phyloP scores from a whole-genome alignment of 306 rosid species.

The Malus orientalis region DNA sequence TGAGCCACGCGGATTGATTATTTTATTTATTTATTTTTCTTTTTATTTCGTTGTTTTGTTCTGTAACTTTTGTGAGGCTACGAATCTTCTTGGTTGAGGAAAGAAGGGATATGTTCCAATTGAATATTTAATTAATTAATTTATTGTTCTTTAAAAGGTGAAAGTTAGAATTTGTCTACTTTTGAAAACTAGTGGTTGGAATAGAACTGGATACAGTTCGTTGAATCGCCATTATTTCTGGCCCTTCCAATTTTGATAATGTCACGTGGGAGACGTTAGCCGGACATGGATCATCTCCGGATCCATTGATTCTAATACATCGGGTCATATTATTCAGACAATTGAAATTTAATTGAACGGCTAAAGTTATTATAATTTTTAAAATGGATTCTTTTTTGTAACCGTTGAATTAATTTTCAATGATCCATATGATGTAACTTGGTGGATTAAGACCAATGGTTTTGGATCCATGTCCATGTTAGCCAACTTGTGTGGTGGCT shows the following conservation, averaged over 20 bases:
- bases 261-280: not conserved
- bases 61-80: not conserved
- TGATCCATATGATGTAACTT: too few relatives aligned
- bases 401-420: too few relatives aligned
- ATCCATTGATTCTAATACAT: too few relatives aligned
- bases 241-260: not conserved
- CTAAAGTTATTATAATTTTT: too few relatives aligned
- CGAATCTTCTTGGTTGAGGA: not conserved
- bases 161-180: conserved; percentile 3
- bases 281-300: too few relatives aligned
- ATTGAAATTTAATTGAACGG: too few relatives aligned
- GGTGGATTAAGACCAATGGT: too few relatives aligned
- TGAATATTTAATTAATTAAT: not conserved
- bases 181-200: not conserved
- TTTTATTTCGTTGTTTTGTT: not conserved
- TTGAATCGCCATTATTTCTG: not conserved
- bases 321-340: accelerated
- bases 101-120: not conserved
- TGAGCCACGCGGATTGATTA: conserved; percentile 5
- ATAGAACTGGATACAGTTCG: not conserved
- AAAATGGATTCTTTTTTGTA: too few relatives aligned
- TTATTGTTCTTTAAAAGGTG: not conserved
- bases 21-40: not conserved
- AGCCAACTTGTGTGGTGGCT: not conserved
- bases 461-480: too few relatives aligned